phyloP scores from a whole-genome alignment of 2,329 filamentous ascomycete species.

The Zymoseptoria passerinii region DNA sequence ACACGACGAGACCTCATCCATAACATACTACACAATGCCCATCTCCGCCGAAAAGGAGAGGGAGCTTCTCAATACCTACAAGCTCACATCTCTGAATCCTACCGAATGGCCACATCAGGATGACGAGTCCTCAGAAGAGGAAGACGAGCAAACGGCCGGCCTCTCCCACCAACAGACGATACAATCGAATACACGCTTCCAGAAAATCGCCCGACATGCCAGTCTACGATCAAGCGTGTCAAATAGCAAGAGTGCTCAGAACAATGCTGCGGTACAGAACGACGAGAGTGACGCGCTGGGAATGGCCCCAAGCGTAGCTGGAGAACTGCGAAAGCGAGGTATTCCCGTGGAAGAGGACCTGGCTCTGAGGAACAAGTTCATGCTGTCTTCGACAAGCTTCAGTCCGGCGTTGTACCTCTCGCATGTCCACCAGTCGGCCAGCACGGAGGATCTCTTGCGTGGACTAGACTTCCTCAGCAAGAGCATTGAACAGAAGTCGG shows the following conservation, averaged over 20 bases:
- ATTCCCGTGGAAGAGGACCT: conserved; percentile 75
- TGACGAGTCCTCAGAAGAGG: conserved; percentile 38
- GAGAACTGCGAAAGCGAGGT: conserved; percentile 66
- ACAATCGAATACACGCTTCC: conserved; percentile 50
- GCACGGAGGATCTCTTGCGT: conserved; percentile 68
- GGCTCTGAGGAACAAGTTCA: conserved; percentile 70
- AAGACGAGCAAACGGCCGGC: conserved; percentile 27
- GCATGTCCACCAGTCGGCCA: conserved; percentile 78
- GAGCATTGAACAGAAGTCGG: conserved; percentile 96
- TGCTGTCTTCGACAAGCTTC: conserved; percentile 92
- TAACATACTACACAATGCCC: conserved; percentile 21
- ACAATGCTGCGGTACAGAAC: conserved; percentile 65
- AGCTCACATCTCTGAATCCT: conserved; percentile 69
- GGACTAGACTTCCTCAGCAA: conserved; percentile 79
- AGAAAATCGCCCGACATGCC: conserved; percentile 68
- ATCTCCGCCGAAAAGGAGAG: conserved; percentile 63
- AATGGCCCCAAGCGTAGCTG: conserved; percentile 77
- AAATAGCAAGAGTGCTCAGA: conserved; percentile 51
- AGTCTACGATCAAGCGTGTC: conserved; percentile 55
- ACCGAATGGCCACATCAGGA: conserved; percentile 77
- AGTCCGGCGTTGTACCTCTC: conserved; percentile 86
- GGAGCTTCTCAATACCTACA: conserved; percentile 80
- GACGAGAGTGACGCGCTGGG: conserved; percentile 92
- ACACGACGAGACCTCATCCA: not conserved
- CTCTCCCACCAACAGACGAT: conserved; percentile 7